Conservation (phyloP, 2,329 filamentous ascomycete species). For the Emergomyces africanus region DNA sequence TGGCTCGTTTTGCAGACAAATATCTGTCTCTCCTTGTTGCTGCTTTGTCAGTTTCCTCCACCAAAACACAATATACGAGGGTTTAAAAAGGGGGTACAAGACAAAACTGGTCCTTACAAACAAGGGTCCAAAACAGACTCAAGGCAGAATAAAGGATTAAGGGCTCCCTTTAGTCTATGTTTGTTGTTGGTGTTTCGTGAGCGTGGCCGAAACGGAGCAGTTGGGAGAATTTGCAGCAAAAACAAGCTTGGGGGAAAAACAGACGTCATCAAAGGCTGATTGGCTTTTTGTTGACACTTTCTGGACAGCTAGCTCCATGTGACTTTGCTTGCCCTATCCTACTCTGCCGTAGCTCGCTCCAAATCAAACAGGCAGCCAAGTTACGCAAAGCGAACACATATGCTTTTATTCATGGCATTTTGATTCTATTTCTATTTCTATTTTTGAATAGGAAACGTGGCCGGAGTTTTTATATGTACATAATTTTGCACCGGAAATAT, state of each 20-base stretch:
- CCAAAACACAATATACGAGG: background rate
- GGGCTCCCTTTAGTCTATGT: background rate
- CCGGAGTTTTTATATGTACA: background rate
- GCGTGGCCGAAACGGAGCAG: background rate
- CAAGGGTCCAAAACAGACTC: background rate
- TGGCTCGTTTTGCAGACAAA: background rate
- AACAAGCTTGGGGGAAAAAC: constrained; percentile 1
- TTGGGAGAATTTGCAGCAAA: background rate
- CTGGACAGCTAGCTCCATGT: background rate
- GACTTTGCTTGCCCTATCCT: constrained; percentile 3
- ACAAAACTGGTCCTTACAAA: background rate
- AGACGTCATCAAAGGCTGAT: constrained; percentile 4
- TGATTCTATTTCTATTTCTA: background rate
- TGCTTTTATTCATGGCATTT: background rate
- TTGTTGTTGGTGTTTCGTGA: background rate
- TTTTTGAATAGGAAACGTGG: background rate
- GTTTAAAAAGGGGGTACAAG: background rate
- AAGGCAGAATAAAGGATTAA: background rate
- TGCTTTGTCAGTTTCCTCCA: background rate
- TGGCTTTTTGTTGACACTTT: background rate
- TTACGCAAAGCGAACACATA: background rate
- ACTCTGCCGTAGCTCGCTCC: background rate
- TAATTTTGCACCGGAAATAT: background rate
- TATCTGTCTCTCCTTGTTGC: background rate
- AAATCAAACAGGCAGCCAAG: background rate